phyloP scores from a whole-genome alignment of 1,284 basidiomycete species.

The Tilletiaria anomala region DNA sequence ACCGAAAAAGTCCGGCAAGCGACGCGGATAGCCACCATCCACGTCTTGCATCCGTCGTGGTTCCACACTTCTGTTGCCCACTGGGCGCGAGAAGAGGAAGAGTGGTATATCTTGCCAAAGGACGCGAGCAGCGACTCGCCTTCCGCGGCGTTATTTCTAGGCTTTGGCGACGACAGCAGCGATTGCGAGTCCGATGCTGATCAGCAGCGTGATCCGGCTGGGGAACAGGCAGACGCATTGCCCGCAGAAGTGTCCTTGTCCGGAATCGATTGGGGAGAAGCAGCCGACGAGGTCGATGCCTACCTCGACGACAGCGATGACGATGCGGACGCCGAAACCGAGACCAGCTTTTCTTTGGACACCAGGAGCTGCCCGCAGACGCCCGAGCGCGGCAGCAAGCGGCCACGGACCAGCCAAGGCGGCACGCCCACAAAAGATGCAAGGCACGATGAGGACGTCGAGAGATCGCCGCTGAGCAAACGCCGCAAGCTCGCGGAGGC shows the following conservation, averaged over 20 bases:
- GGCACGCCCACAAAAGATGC: background rate
- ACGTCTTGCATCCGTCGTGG: conserved; percentile 77
- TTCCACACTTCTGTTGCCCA: conserved; percentile 67
- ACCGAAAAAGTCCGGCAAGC: conserved; percentile 81
- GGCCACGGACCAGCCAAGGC: conserved; percentile 11
- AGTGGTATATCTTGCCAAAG: conserved; percentile 45
- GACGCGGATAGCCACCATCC: conserved; percentile 48
- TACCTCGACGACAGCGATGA: conserved; percentile 49
- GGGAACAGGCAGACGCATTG: background rate
- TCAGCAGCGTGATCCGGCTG: background rate
- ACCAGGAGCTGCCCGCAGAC: conserved; percentile 3
- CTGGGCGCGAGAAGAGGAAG: conserved; percentile 63
- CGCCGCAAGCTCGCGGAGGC: conserved; percentile 9
- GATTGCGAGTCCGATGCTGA: background rate
- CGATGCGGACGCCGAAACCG: conserved; percentile 5
- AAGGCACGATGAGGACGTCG: conserved; percentile 8
- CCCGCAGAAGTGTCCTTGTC: conserved; percentile 5
- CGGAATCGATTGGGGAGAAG: conserved; percentile 52
- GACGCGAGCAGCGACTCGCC: background rate
- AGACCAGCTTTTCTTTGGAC: background rate
- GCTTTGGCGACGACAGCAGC: conserved; percentile 1
- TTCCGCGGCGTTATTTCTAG: background rate
- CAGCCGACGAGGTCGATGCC: conserved; percentile 72
- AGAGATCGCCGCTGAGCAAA: conserved; percentile 10
- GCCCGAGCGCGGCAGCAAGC: conserved; percentile 3